A percentile compares a stretch with the other conserved stretches of the same genome.
Conservation (phyloP, 805 yeast genomes). For the Candida peoriensis region DNA sequence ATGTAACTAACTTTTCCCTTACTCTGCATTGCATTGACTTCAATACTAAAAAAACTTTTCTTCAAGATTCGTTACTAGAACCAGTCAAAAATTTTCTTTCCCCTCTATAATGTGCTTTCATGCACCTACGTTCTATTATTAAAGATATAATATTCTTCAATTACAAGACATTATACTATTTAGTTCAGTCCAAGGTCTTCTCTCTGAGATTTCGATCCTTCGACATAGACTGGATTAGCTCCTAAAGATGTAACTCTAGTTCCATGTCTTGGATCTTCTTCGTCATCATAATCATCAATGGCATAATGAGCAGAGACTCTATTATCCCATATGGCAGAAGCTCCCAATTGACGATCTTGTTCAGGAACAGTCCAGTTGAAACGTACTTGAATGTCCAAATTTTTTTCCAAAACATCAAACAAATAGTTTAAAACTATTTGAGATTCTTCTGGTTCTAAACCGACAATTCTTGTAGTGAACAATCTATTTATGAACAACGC, state of each 20-base stretch:
- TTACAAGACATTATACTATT: too few relatives aligned
- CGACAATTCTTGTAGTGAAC: conserved; percentile 39
- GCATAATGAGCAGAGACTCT: conserved; percentile 49
- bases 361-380: conserved; percentile 44
- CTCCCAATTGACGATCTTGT: conserved; percentile 22
- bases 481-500: conserved; percentile 45
- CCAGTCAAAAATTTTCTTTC: too few relatives aligned
- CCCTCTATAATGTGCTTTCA: too few relatives aligned
- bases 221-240: conserved; percentile 48
- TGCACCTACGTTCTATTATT: too few relatives aligned
- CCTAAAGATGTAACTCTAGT: conserved; percentile 51
- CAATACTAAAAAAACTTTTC: too few relatives aligned
- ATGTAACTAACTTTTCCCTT: too few relatives aligned
- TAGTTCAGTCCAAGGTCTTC: conserved; percentile 22
- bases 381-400: conserved; percentile 51
- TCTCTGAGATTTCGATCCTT: conserved; percentile 35
- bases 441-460: conserved; percentile 8
- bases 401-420: conserved; percentile 39
- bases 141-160: too few relatives aligned
- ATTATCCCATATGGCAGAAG: conserved; percentile 60
- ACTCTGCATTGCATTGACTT: too few relatives aligned
- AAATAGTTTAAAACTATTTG: conserved; percentile 37
- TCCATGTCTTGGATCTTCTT: conserved; percentile 60
- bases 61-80: too few relatives aligned
- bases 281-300: conserved; percentile 38